Base-by-base conservation (phyloP, 345 rosid species). In the Euclidium syriacum region DNA sequence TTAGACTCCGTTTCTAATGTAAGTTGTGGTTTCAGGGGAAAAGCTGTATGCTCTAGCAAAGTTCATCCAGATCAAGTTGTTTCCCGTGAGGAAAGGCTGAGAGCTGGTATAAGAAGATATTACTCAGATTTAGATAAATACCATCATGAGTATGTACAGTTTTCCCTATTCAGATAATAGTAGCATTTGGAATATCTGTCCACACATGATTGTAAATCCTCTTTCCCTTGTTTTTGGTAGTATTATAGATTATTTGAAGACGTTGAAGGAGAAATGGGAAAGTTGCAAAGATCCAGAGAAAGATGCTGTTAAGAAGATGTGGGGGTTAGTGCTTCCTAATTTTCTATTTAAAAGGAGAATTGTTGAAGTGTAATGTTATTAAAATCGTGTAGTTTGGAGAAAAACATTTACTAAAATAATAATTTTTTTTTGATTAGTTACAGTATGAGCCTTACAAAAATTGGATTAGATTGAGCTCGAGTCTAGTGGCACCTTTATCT, bases 11-110 rank as follows among this genome's bases (percentile, higher is more conserved):
- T 73, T 60, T 69, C 47, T n/a, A 79, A 36, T 78, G 35, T 63
- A 75, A 67, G 55, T 46, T 55, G 24, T 83, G 72, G 65, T 73
- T 80, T 77, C 90, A 94, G 99, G 99, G 83, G 90, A 51, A 71
- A 71, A 64, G 76, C 80, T 58, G 80, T 94, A 68, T 84, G 85
- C 71, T 85, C 85, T 49, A 83, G 96, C 30, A 67, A 75, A 71
- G 80, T 79, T 67, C 99, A 94, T 61, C 99, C 97, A 60, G 99
- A 94, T 84, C 77, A 74, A 35, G 67, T 90, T 48, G 69, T 81
- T 58, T 75, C 42, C 36, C 78, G 40, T 42, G 97, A 90, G 65
- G 72, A 58, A 49, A 17, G 59, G 55, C 64, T 83, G 53, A 90
- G 78, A 81, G 75, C 50, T 35, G 76, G 47, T 44, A 87, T 83